Conservation (phyloP, 331 rosid species). For the Cydonia oblonga region DNA sequence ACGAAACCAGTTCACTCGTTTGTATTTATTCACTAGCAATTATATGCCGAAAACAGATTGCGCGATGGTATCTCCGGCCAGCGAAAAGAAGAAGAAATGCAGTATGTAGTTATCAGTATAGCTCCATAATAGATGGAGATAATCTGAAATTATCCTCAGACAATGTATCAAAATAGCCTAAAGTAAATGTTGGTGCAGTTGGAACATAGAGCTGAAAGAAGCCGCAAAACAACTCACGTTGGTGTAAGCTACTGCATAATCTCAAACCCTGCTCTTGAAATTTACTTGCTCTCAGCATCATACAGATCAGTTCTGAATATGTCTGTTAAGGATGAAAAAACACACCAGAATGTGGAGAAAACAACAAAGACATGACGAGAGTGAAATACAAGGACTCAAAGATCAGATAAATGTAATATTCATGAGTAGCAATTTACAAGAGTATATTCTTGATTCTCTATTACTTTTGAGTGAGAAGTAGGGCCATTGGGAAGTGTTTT, state of each 20-base stretch:
- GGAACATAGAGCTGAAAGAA: slow-evolving; percentile 12
- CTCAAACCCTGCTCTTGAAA: slow-evolving; percentile 14
- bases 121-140: slow-evolving; percentile 7
- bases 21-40: neutral
- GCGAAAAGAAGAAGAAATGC: neutral
- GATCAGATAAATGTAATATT: neutral
- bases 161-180: neutral
- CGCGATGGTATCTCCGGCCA: no score
- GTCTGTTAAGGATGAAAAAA: slow-evolving; percentile 40
- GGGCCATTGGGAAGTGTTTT: no score
- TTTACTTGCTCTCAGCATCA: slow-evolving; percentile 78
- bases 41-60: neutral
- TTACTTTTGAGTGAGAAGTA: no score
- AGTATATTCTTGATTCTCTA: neutral
- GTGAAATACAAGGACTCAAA: neutral
- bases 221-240: slow-evolving; percentile 5
- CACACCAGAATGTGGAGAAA: slow-evolving; percentile 3
- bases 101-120: neutral
- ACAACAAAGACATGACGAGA: neutral
- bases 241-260: neutral
- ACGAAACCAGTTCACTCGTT: neutral
- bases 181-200: neutral
- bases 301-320: slow-evolving; percentile 64
- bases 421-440: neutral
- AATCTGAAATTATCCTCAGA: slow-evolving; percentile 14